Evolutionary conservation across 768 basidiomycete genomes (phyloP).

Genomic region (Termitomyces sp.): DNA sequence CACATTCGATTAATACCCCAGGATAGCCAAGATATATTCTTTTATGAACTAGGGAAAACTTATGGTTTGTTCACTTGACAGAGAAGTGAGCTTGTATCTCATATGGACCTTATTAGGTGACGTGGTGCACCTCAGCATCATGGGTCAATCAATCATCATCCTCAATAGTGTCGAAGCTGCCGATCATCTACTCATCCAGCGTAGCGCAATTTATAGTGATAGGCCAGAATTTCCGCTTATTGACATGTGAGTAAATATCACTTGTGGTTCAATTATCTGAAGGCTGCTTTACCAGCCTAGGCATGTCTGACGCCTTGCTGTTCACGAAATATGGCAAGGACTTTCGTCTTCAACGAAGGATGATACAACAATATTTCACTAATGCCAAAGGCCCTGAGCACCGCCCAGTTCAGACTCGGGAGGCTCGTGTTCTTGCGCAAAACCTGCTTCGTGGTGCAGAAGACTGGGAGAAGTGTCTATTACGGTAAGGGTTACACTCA

Average conservation of each 20-base stretch:
- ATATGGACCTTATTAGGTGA: neutral
- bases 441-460: constrained; percentile 25
- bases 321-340: constrained; percentile 22
- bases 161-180: constrained; percentile 25
- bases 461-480: constrained; percentile 7
- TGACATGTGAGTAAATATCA: constrained; percentile 13
- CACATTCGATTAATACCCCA: neutral
- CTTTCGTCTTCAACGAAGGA: constrained; percentile 21
- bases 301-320: constrained; percentile 9
- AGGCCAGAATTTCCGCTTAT: constrained; percentile 16
- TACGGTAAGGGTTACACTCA: too few species aligned
- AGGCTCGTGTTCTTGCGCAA: constrained; percentile 30
- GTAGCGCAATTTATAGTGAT: constrained; percentile 25
- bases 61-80: constrained; percentile 25
- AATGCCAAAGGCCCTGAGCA: constrained; percentile 22
- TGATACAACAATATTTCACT: constrained; percentile 21
- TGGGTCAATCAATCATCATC: constrained; percentile 24
- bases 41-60: constrained; percentile 20
- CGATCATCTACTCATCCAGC: constrained; percentile 20
- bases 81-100: neutral
- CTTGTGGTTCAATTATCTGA: neutral
- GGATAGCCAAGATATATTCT: neutral
- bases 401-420: constrained; percentile 22
- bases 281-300: constrained; percentile 14
- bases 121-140: constrained; percentile 10